Evolutionary conservation across 2,329 filamentous ascomycete genomes (phyloP), one percentile per base, ranked within the genome.

Genomic region (Byssoonygena ceratinophila): DNA sequence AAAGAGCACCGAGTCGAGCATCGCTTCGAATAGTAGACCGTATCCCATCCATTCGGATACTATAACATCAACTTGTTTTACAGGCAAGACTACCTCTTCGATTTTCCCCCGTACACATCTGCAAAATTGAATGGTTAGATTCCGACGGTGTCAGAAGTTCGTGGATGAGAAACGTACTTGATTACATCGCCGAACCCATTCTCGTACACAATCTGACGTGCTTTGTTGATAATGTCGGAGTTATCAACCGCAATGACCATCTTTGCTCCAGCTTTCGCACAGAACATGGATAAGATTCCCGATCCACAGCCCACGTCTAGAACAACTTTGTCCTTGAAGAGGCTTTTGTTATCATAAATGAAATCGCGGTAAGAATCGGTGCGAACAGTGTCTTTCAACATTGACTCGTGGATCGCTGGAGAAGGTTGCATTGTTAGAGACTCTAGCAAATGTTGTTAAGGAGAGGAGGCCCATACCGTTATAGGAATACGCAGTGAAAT

Each of bases 21-120:
- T 97, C 52, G 89, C 88, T 70, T 97, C 90, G 68, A 94, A 97
- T 4, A 96, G 77, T 16, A 96, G 77, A 58, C 84, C 87, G 66
- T 97, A 97, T 27, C 90, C 90, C 90, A 97, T 97, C 90, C 90
- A 97, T 68, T 97, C 90, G 55, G 87, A 94, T 55, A 97, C 84
- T 64, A 97, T 95, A 63, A 97, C 84, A 70, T 97, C 91, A 43
- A 96, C 90, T 63, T 90, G 75, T 51, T 81, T 75, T 6, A 91
- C 83, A 1, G 86, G 89, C 20, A 89, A 76, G 53, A 71, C 76
- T 52, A 94, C 85, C 59, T 96, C 89, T 67, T 97, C 91, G 55
- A 96, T 86, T 63, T 87, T 87, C 34, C 91, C 90, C 58, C 83
- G 81, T 46, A 95, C 74, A 61, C 86, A 88, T 40, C 72, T 75